Evolutionary conservation across 176 grass and related monocot species (phyloP).

Genomic region (Phragmites australis): DNA sequence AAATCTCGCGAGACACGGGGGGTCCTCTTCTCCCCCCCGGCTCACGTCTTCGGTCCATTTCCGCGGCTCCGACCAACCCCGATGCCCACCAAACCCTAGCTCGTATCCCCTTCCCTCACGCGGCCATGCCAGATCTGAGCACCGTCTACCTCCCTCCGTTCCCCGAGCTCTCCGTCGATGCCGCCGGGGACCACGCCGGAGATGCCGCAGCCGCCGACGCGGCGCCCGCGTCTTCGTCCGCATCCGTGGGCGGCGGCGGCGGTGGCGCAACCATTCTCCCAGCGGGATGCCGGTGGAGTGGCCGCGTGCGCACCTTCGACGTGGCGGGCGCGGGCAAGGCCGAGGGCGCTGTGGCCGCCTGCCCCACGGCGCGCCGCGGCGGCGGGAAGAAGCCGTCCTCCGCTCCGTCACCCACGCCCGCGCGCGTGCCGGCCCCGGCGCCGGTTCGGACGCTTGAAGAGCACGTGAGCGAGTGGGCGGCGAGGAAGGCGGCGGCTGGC

Average conservation of each 20-base stretch:
- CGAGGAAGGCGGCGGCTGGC: conserved; percentile 56
- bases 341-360: neutral
- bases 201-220: neutral
- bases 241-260: neutral
- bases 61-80: conserved; percentile 22
- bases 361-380: neutral
- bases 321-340: neutral
- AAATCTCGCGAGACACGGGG: neutral
- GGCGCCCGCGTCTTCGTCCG: neutral
- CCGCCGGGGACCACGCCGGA: neutral
- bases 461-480: conserved; percentile 49
- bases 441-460: conserved; percentile 36
- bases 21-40: conserved; percentile 28
- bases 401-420: neutral
- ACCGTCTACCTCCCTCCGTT: conserved; percentile 30
- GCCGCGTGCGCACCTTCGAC: conserved; percentile 35
- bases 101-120: neutral
- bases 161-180: conserved; percentile 15
- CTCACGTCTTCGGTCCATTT: conserved; percentile 25
- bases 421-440: neutral
- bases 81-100: conserved; percentile 52
- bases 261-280: neutral
- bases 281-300: conserved; percentile 33
- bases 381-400: conserved; percentile 15
- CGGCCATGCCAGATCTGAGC: conserved; percentile 59